A percentile compares a stretch with the other conserved stretches of the same genome.
These are phyloP conservation scores for Xylariaceae sp. DNA, from an alignment of 2,329 filamentous ascomycete species.

Conservation along the genomic window DNA sequence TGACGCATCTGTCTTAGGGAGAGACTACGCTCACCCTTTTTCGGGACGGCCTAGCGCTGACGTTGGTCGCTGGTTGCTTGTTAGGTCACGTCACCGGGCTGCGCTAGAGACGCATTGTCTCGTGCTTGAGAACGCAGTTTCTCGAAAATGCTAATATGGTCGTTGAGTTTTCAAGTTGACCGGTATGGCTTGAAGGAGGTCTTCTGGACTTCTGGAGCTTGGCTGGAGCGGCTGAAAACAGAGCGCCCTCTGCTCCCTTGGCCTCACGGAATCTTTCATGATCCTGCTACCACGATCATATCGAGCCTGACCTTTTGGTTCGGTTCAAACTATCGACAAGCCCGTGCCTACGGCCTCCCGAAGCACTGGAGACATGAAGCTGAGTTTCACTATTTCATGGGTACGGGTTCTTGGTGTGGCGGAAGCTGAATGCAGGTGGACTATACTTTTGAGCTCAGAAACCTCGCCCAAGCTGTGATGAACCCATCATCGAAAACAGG, in stretches of 20 bases:
- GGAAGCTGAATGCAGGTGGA: slow-evolving; percentile 63
- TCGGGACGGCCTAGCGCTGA: slow-evolving; percentile 56
- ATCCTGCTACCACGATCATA: slow-evolving; percentile 57
- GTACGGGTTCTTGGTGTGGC: slow-evolving; percentile 51
- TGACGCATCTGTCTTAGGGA: slow-evolving; percentile 55
- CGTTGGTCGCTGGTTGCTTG: slow-evolving; percentile 53
- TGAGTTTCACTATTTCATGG: too few species aligned
- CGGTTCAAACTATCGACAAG: slow-evolving; percentile 44
- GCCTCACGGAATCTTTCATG: slow-evolving; percentile 47
- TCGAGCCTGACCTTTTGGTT: slow-evolving; percentile 47
- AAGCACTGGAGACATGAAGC: too few species aligned
- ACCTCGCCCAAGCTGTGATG: too few species aligned
- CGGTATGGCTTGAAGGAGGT: slow-evolving; percentile 47
- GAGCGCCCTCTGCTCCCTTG: slow-evolving; percentile 31
- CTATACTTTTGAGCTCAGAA: slow-evolving; percentile 37
- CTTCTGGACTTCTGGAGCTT: slow-evolving; percentile 47
- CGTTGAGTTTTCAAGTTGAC: slow-evolving; percentile 1
- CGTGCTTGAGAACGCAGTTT: slow-evolving; percentile 59
- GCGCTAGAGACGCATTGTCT: slow-evolving; percentile 46
- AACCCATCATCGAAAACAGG: too few species aligned
- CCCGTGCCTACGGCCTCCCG: too few species aligned
- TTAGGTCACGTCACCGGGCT: slow-evolving; percentile 58
- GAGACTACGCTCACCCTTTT: slow-evolving; percentile 45
- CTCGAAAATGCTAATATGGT: slow-evolving; percentile 40
- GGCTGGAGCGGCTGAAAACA: slow-evolving; percentile 35